Conservation (phyloP, 2,329 filamentous ascomycete species). For the Didymella segeticola region DNA sequence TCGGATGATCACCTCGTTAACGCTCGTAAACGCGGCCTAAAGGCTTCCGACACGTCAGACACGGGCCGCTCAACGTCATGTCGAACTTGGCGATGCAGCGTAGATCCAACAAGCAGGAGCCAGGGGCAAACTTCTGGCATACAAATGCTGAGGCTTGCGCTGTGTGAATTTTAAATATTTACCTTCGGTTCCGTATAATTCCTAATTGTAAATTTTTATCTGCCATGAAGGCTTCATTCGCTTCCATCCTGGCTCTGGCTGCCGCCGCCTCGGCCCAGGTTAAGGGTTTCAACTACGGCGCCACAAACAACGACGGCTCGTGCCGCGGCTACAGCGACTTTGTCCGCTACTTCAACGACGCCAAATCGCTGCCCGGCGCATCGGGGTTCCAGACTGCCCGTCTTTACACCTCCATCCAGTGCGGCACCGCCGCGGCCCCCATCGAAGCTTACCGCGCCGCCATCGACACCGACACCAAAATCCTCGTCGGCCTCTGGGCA, state of each 20-base stretch:
- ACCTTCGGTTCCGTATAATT: neutral
- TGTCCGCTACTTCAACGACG: slow-evolving; percentile 71
- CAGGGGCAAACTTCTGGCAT: slow-evolving; percentile 10
- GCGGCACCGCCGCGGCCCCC: slow-evolving; percentile 61
- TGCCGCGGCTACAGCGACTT: slow-evolving; percentile 70
- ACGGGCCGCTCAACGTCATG: slow-evolving; percentile 16
- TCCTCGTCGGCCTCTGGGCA: slow-evolving; percentile 84
- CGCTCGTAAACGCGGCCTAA: slow-evolving; percentile 9
- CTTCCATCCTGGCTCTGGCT: slow-evolving; percentile 26
- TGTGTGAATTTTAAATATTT: neutral
- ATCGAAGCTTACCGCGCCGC: slow-evolving; percentile 53
- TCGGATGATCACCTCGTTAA: slow-evolving; percentile 6
- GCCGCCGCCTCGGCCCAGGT: slow-evolving; percentile 33
- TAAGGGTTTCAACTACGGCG: slow-evolving; percentile 75
- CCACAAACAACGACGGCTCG: slow-evolving; percentile 64
- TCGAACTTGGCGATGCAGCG: slow-evolving; percentile 12
- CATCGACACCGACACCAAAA: slow-evolving; percentile 74
- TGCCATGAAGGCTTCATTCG: slow-evolving; percentile 23
- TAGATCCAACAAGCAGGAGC: slow-evolving; percentile 3
- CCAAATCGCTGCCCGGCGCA: slow-evolving; percentile 68
- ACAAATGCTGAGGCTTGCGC: slow-evolving; percentile 3
- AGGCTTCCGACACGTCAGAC: slow-evolving; percentile 14
- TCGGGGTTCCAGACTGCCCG: slow-evolving; percentile 71
- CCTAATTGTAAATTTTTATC: slow-evolving; percentile 10
- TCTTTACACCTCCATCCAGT: slow-evolving; percentile 76